Evolutionary conservation across 2,329 filamentous ascomycete genomes (phyloP).

Genomic region (Alternaria atra): DNA sequence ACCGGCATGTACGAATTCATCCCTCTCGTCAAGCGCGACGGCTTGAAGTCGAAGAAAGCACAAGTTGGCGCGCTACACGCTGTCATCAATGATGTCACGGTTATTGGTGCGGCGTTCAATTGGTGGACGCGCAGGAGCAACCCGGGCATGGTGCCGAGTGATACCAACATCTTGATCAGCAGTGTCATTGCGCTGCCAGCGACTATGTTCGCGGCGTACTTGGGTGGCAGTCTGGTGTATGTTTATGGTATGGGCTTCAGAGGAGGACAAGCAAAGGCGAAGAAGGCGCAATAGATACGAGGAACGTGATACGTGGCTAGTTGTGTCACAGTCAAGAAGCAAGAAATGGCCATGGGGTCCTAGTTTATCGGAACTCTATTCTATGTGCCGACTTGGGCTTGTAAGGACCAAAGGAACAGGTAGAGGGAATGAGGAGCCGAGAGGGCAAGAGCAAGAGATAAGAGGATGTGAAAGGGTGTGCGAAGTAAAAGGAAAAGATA

Average conservation of each 20-base stretch:
- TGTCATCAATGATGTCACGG: slow-evolving; percentile 53
- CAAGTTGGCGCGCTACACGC: slow-evolving; percentile 56
- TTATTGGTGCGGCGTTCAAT: slow-evolving; percentile 52
- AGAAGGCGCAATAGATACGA: slow-evolving; percentile 33
- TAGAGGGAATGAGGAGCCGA: too few relatives aligned
- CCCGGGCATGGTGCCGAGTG: slow-evolving; percentile 47
- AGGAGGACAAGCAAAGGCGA: slow-evolving; percentile 33
- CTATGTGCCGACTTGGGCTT: fast-evolving
- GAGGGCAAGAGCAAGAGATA: too few relatives aligned
- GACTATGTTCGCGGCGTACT: slow-evolving; percentile 53
- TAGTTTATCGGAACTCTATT: not conserved
- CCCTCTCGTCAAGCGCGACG: slow-evolving; percentile 55
- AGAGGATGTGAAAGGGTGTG: too few relatives aligned
- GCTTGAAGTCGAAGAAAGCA: slow-evolving; percentile 54
- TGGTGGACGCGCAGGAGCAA: slow-evolving; percentile 54
- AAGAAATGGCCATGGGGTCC: not conserved
- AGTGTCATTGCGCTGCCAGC: slow-evolving; percentile 45
- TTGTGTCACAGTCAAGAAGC: not conserved
- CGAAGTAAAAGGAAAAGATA: too few relatives aligned
- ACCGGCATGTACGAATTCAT: slow-evolving; percentile 51
- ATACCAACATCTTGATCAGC: slow-evolving; percentile 51
- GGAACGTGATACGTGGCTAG: not conserved
- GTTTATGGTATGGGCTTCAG: slow-evolving; percentile 57
- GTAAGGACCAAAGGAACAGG: not conserved
- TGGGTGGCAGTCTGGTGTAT: slow-evolving; percentile 57